A percentile compares a stretch with the other conserved stretches of the same genome.
Conservation (phyloP, 2,329 filamentous ascomycete genomes). For the Neophaeococcomyces aloes region DNA sequence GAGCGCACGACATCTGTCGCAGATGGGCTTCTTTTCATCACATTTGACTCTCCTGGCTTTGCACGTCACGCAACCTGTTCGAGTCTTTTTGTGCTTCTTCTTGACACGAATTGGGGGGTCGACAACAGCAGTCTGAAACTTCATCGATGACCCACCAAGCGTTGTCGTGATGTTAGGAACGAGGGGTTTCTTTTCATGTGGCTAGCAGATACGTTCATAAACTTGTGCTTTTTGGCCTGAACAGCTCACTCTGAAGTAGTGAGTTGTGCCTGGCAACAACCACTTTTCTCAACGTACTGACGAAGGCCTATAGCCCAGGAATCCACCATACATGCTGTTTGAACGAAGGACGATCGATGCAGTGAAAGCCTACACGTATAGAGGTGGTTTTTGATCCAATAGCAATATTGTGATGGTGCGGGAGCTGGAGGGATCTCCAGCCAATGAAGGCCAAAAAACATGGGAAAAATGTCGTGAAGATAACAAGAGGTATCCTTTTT, state of each 20-base stretch:
- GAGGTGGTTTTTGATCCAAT: background rate
- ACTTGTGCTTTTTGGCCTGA: slow-evolving; percentile 1
- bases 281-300: no score
- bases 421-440: background rate
- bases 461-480: background rate
- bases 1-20: slow-evolving; percentile 2
- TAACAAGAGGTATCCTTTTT: no score
- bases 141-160: slow-evolving; percentile 7
- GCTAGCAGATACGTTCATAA: background rate
- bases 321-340: no score
- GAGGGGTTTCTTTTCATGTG: background rate
- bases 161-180: background rate
- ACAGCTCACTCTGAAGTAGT: background rate
- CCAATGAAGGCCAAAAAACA: background rate
- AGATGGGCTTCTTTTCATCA: slow-evolving; percentile 23
- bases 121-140: background rate
- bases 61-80: slow-evolving; percentile 16
- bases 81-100: slow-evolving; percentile 12
- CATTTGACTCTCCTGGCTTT: slow-evolving; percentile 26
- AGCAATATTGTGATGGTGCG: background rate
- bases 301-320: no score
- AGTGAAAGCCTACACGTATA: background rate
- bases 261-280: no score
- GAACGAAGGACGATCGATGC: no score
- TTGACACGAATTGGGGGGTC: slow-evolving; percentile 3